These are phyloP conservation scores for Podaxis sp. DNA, from an alignment of 768 basidiomycete species.

Conservation along the genomic window DNA sequence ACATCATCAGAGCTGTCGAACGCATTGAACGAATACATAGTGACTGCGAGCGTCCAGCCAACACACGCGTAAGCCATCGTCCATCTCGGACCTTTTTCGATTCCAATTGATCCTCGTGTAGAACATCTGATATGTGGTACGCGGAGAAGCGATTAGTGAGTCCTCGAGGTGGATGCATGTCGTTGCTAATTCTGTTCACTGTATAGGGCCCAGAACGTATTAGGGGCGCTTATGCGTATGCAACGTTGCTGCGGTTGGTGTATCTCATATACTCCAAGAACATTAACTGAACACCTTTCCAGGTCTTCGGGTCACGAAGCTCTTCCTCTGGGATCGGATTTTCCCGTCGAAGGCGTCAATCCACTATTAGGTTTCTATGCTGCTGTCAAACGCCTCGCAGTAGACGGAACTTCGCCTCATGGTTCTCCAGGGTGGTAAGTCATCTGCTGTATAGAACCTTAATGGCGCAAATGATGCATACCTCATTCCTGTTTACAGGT, in stretches of 20 bases:
- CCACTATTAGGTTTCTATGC: slow-evolving; percentile 91
- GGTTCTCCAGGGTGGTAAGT: slow-evolving; percentile 80
- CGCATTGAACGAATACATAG: slow-evolving; percentile 34
- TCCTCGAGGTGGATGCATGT: background rate
- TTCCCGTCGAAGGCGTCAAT: slow-evolving; percentile 90
- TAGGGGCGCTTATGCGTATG: slow-evolving; percentile 89
- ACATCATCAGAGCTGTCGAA: background rate
- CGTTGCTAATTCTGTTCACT: background rate
- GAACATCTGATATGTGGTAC: slow-evolving; percentile 91
- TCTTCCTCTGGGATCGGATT: slow-evolving; percentile 87
- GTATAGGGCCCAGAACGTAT: slow-evolving; percentile 78
- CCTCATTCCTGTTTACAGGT: slow-evolving; percentile 48
- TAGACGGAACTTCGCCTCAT: slow-evolving; percentile 77
- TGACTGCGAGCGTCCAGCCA: slow-evolving; percentile 91
- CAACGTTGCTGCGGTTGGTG: slow-evolving; percentile 63
- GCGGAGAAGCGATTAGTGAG: slow-evolving; percentile 78
- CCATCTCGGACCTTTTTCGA: background rate
- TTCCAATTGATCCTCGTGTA: slow-evolving; percentile 24
- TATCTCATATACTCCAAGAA: slow-evolving; percentile 13
- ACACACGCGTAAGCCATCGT: slow-evolving; percentile 72
- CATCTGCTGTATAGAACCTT: background rate
- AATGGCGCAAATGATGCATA: background rate
- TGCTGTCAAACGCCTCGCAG: slow-evolving; percentile 71
- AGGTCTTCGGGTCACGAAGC: slow-evolving; percentile 1
- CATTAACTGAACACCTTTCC: slow-evolving; percentile 47